Percentiles rank a stretch among this genome's conserved stretches.
These are phyloP conservation scores for Niebla homalea DNA, from an alignment of 495 filamentous ascomycete genomes.

Conservation along the genomic window DNA sequence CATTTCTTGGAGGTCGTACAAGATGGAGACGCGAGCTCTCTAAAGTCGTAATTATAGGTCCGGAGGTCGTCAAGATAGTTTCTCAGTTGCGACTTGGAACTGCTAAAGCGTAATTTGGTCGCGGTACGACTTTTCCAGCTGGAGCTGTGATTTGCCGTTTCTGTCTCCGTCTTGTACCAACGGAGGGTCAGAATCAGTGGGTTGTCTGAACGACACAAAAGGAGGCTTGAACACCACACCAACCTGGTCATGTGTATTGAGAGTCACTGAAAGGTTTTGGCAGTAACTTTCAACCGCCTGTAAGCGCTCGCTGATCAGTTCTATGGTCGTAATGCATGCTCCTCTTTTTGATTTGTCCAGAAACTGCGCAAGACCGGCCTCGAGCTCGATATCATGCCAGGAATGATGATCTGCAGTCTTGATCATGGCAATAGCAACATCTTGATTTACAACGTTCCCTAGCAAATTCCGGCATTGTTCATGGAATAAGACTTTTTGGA, in stretches of 20 bases:
- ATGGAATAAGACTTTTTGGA: conserved; percentile 12
- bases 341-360: conserved; percentile 2
- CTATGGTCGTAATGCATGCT: conserved; percentile 4
- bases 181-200: not conserved
- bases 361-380: not conserved
- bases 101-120: conserved; percentile 12
- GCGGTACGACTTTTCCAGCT: not conserved
- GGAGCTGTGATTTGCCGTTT: not conserved
- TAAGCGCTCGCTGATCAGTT: conserved; percentile 7
- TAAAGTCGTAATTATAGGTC: conserved; percentile 12
- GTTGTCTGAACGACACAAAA: not conserved
- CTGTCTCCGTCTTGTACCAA: not conserved
- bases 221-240: no score
- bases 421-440: conserved; percentile 6
- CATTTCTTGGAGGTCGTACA: not conserved
- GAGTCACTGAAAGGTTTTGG: conserved; percentile 4
- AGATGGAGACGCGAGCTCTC: conserved; percentile 3
- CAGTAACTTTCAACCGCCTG: conserved; percentile 8
- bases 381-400: not conserved
- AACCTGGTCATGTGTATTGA: not conserved
- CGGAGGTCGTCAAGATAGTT: conserved; percentile 2
- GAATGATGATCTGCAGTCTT: not conserved
- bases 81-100: conserved; percentile 11
- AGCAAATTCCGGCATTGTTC: conserved; percentile 10
- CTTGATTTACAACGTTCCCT: conserved; percentile 3